Evolutionary conservation across 257 asterid species (phyloP).

Genomic region (Voacanga thouarsii): DNA sequence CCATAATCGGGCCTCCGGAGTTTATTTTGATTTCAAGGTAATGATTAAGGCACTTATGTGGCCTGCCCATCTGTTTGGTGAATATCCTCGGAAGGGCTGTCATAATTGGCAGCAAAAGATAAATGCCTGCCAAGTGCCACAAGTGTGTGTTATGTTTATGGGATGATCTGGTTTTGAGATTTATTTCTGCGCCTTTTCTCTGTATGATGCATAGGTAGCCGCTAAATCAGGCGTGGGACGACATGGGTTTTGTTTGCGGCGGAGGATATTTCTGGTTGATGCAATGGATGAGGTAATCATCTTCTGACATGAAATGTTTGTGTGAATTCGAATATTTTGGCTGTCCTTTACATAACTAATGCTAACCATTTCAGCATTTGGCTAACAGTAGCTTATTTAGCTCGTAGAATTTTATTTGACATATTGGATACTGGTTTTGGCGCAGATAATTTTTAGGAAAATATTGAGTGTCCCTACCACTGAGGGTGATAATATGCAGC

Average conservation of each 20-base stretch:
- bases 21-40: conserved; percentile 44
- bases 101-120: neutral
- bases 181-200: neutral
- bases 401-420: neutral
- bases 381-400: neutral
- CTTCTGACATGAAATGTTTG: neutral
- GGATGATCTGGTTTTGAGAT: neutral
- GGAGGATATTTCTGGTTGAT: conserved; percentile 31
- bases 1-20: conserved; percentile 9
- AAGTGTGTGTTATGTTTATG: neutral
- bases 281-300: conserved; percentile 61
- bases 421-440: neutral
- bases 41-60: neutral
- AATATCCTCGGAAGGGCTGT: conserved; percentile 3
- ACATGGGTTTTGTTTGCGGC: conserved; percentile 36
- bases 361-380: neutral
- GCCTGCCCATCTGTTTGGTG: conserved; percentile 4
- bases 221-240: conserved; percentile 8
- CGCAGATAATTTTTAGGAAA: neutral
- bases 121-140: neutral
- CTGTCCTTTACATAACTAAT: neutral
- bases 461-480: neutral
- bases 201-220: conserved; percentile 8
- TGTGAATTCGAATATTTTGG: neutral
- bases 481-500: neutral